These are phyloP conservation scores for Suhomyces xylopsoci DNA, from an alignment of 805 yeast species.

Conservation along the genomic window DNA sequence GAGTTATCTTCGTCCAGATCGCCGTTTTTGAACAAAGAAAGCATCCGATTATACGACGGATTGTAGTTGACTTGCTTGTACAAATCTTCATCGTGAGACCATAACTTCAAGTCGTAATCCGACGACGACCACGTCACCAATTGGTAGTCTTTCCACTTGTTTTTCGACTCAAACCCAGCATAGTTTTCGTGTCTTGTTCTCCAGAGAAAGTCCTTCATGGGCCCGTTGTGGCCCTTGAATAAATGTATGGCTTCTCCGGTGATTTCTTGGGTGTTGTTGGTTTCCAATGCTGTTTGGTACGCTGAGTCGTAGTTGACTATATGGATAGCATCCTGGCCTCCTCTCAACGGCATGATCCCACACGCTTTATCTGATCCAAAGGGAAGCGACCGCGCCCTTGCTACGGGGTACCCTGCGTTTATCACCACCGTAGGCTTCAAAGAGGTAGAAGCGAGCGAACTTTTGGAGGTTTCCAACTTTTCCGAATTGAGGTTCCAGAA, in stretches of 20 bases:
- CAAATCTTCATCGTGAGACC: conserved; percentile 57
- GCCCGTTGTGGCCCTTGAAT: conserved; percentile 80
- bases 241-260: conserved; percentile 36
- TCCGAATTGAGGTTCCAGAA: conserved; percentile 64
- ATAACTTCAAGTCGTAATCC: conserved; percentile 78
- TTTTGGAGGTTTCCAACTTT: conserved; percentile 8
- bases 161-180: conserved; percentile 44
- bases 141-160: conserved; percentile 81
- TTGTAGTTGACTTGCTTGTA: conserved; percentile 37
- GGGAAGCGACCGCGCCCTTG: conserved; percentile 85
- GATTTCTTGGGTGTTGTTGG: conserved; percentile 25
- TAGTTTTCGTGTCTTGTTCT: conserved; percentile 46
- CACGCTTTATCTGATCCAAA: conserved; percentile 74
- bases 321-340: conserved; percentile 68
- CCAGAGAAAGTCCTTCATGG: conserved; percentile 89
- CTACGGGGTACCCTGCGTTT: conserved; percentile 76
- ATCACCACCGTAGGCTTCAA: conserved; percentile 54
- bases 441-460: neutral
- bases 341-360: conserved; percentile 86
- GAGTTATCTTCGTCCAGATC: conserved; percentile 12
- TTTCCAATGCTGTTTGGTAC: conserved; percentile 22
- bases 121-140: conserved; percentile 87
- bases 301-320: conserved; percentile 48
- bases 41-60: conserved; percentile 28
- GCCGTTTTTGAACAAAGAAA: conserved; percentile 14